These are phyloP conservation scores for Hamigera avellanea DNA, from an alignment of 495 filamentous ascomycete genomes.

Conservation along the genomic window DNA sequence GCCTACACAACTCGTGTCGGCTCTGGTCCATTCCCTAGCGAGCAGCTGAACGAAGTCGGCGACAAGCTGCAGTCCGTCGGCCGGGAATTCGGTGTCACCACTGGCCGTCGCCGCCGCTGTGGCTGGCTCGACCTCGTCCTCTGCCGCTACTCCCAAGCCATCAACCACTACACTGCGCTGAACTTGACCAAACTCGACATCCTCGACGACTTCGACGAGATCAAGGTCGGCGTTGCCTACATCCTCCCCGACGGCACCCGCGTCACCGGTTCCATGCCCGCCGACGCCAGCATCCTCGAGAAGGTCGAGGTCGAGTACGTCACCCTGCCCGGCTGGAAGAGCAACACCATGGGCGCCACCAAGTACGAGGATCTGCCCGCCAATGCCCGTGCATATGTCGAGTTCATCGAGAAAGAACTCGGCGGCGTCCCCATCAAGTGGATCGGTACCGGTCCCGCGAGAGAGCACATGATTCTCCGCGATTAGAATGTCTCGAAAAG, in stretches of 20 bases:
- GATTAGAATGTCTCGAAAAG: too few relatives aligned
- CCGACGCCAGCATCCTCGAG: conserved; percentile 52
- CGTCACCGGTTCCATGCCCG: conserved; percentile 50
- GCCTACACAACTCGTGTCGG: conserved; percentile 68
- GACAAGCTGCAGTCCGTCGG: conserved; percentile 54
- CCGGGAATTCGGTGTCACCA: conserved; percentile 68
- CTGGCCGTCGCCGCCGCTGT: conserved; percentile 72
- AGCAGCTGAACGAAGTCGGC: conserved; percentile 55
- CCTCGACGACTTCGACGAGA: conserved; percentile 68
- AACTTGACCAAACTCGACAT: conserved; percentile 89
- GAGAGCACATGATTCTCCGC: conserved; percentile 55
- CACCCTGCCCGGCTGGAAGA: conserved; percentile 70
- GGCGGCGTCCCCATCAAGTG: conserved; percentile 58
- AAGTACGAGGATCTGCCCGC: conserved; percentile 58
- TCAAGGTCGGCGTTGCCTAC: conserved; percentile 73
- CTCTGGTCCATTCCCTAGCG: conserved; percentile 75
- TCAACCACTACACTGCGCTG: conserved; percentile 65
- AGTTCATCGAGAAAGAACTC: conserved; percentile 65
- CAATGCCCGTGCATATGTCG: conserved; percentile 63
- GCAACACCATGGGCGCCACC: conserved; percentile 49
- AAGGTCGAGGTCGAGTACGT: conserved; percentile 53
- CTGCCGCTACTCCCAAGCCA: conserved; percentile 57
- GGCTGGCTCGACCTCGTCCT: conserved; percentile 89
- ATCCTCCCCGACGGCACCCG: conserved; percentile 40
- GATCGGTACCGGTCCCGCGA: conserved; percentile 67